These are phyloP conservation scores for Penicillium lagena DNA, from an alignment of 495 filamentous ascomycete species.

Conservation along the genomic window DNA sequence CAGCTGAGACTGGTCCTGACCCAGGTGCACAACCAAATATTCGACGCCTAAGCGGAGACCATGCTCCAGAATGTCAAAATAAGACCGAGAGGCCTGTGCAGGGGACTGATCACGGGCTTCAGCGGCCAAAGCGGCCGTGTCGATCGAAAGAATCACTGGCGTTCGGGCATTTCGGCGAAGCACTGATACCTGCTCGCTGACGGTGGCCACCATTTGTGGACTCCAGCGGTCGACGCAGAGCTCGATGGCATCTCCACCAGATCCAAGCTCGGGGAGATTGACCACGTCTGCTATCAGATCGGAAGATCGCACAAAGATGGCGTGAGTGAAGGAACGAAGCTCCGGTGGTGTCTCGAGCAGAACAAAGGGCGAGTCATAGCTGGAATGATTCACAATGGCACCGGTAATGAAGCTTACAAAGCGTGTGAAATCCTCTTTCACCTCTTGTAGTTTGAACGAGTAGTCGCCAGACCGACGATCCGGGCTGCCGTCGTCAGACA, in stretches of 20 bases:
- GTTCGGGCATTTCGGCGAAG: conserved; percentile 52
- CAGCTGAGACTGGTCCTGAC: conserved; percentile 36
- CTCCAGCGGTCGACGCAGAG: conserved; percentile 61
- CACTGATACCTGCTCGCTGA: conserved; percentile 39
- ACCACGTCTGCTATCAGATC: conserved; percentile 47
- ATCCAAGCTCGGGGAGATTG: conserved; percentile 58
- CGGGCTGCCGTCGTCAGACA: conserved; percentile 23
- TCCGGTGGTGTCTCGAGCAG: conserved; percentile 62
- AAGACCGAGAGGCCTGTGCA: conserved; percentile 16
- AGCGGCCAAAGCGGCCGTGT: conserved; percentile 40
- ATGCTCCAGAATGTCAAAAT: conserved; percentile 51
- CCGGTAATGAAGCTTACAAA: conserved; percentile 64
- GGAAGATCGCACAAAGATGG: conserved; percentile 57
- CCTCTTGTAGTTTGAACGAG: conserved; percentile 65
- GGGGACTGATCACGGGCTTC: conserved; percentile 14
- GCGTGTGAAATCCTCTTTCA: conserved; percentile 66
- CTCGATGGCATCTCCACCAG: conserved; percentile 66
- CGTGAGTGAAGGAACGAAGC: conserved; percentile 58
- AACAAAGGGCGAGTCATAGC: conserved; percentile 66
- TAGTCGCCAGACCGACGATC: conserved; percentile 45
- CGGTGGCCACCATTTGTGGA: conserved; percentile 34
- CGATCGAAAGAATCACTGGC: conserved; percentile 65
- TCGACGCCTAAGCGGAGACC: conserved; percentile 69
- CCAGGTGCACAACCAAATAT: conserved; percentile 63
- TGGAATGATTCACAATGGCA: conserved; percentile 43